Evolutionary conservation across 306 rosid genomes (phyloP), one percentile per base, ranked within the genome.

Genomic region (Prinsepia uniflora): DNA sequence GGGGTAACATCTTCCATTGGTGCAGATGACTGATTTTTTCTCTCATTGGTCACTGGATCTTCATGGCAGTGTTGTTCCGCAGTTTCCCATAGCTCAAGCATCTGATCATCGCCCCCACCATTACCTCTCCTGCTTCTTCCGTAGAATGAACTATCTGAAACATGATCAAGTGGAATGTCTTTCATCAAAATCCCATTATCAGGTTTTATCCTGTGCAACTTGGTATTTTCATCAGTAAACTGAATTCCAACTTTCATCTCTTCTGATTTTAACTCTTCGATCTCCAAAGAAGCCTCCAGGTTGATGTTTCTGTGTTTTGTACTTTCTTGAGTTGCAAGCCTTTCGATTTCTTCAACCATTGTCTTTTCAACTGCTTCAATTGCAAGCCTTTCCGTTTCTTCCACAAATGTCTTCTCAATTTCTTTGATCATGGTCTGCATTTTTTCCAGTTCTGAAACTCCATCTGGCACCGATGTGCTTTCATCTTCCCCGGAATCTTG

Each of bases 51-150:
- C 20, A 54, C 47, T 20, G 76, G 72, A 78, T 78, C 72, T 71
- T 80, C 79, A 39, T 30, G 17, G 81, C 80, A 54, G 56, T 76
- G 82, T 60, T 84, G 78, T 76, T 89, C 98, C 0, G 85, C 86
- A 5, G 97, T 72, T 80, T 91, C 96, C 99, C 99, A 95, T 75
- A 95, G 77, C 78, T 86, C 89, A 10, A 94, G 97, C 97, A 90
- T 94, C 69, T 90, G 92, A 73, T 91, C 97, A 77, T 84, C 86
- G 63, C 81, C 75, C 9, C 87, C 87, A 54, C 84, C 72, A 60
- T 83, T 82, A 70, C 71, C 78, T 80, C 86, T 86, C 81, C 81
- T 66, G 85, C 90, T 20, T 68, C 79, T 82, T 72, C 81, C 85
- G 63, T 87, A 71, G 30, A 69, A 74, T 13, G 90, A 77, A 76